These are phyloP conservation scores for Saturnispora saitoi DNA, from an alignment of 805 yeast species.

Conservation along the genomic window DNA sequence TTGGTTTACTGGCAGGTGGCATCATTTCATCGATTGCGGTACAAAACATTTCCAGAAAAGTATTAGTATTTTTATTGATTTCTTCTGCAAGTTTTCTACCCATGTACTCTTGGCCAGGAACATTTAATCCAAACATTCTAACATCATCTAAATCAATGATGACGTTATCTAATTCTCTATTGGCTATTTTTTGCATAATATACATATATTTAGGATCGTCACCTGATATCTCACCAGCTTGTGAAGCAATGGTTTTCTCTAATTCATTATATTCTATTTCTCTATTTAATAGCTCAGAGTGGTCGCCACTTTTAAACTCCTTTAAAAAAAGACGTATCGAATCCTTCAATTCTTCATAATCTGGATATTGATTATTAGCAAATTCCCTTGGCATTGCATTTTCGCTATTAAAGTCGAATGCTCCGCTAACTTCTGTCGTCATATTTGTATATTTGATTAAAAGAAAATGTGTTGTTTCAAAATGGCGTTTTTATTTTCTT, in stretches of 20 bases:
- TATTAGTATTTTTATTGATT: conserved; percentile 65
- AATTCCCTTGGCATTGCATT: conserved; percentile 5
- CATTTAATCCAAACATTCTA: conserved; percentile 40
- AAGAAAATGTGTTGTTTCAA: not conserved
- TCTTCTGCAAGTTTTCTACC: conserved; percentile 38
- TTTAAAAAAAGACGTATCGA: conserved; percentile 56
- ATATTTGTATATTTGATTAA: not conserved
- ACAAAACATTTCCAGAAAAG: conserved; percentile 71
- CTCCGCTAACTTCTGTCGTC: conserved; percentile 3
- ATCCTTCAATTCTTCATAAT: conserved; percentile 57
- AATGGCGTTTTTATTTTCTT: not conserved
- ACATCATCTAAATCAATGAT: conserved; percentile 80
- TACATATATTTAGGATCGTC: conserved; percentile 66
- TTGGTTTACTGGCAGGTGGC: conserved; percentile 80
- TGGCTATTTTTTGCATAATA: conserved; percentile 69
- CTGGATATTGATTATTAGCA: conserved; percentile 23
- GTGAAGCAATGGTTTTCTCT: conserved; percentile 24
- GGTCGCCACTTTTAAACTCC: conserved; percentile 41
- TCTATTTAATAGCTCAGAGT: conserved; percentile 18
- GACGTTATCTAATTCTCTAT: conserved; percentile 65
- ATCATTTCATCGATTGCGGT: conserved; percentile 67
- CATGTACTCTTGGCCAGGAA: conserved; percentile 1
- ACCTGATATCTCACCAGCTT: conserved; percentile 17
- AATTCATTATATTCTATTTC: conserved; percentile 26
- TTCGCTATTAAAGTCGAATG: not conserved